Conservation (phyloP, 2,329 filamentous ascomycete genomes). For the Penicillium nordicum region DNA sequence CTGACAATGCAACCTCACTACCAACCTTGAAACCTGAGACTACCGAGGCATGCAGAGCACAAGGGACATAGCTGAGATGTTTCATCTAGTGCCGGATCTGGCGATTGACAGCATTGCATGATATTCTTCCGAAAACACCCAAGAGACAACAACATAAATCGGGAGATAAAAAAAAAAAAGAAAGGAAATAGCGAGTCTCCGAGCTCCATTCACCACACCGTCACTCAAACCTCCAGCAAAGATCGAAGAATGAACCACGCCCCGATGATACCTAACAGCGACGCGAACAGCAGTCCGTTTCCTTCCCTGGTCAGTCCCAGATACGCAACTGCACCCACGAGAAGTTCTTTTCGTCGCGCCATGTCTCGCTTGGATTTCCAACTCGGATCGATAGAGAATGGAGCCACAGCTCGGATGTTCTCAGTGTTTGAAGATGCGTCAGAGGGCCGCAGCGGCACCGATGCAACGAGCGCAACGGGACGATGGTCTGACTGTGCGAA, state of each 20-base stretch:
- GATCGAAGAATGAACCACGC: conserved; percentile 44
- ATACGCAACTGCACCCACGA: conserved; percentile 58
- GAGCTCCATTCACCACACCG: not conserved
- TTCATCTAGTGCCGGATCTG: not conserved
- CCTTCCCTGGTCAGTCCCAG: conserved; percentile 50
- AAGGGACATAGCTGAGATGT: not conserved
- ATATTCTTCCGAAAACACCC: not conserved
- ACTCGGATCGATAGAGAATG: conserved; percentile 55
- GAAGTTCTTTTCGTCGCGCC: conserved; percentile 57
- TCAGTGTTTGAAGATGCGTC: conserved; percentile 28
- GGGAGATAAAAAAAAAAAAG: too few relatives aligned
- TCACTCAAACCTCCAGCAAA: conserved; percentile 24
- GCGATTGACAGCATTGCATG: conserved; percentile 3
- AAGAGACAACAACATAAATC: not conserved
- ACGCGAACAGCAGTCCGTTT: conserved; percentile 41
- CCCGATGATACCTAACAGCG: conserved; percentile 37
- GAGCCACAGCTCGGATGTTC: conserved; percentile 44
- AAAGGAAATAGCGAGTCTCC: not conserved
- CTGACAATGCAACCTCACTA: not conserved
- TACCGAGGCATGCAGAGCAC: not conserved
- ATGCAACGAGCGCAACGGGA: conserved; percentile 69
- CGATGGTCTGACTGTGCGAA: conserved; percentile 85
- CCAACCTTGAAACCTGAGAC: not conserved
- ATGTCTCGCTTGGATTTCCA: conserved; percentile 54
- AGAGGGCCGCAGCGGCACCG: conserved; percentile 56